These are phyloP conservation scores for Mucor circinelloides DNA, from an alignment of 371 early-diverging fungal species.

Conservation along the genomic window DNA sequence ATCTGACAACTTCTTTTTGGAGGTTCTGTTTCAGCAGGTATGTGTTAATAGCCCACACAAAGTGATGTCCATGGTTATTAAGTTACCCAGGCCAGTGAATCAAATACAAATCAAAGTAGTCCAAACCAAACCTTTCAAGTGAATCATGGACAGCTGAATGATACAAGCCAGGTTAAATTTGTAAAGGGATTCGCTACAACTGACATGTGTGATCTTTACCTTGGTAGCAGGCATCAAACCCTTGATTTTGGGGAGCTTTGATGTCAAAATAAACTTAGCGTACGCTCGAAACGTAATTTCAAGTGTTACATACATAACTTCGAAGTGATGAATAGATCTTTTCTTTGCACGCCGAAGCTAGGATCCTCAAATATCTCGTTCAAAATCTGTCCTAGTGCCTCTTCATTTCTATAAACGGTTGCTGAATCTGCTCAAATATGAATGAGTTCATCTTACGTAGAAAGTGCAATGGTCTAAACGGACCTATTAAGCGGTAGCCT, in stretches of 20 bases:
- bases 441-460: background rate
- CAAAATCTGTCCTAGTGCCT: slow-evolving; percentile 72
- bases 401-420: slow-evolving; percentile 87
- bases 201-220: slow-evolving; percentile 32
- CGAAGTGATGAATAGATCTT: slow-evolving; percentile 92
- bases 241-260: slow-evolving; percentile 81
- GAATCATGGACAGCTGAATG: slow-evolving; percentile 54
- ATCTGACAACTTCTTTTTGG: slow-evolving; percentile 38
- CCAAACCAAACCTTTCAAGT: slow-evolving; percentile 62
- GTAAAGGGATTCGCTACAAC: background rate
- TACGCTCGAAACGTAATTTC: background rate
- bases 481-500: slow-evolving; percentile 79
- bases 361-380: slow-evolving; percentile 60
- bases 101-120: slow-evolving; percentile 82
- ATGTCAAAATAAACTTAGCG: background rate
- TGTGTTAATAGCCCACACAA: background rate
- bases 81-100: slow-evolving; percentile 66
- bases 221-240: slow-evolving; percentile 65
- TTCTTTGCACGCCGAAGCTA: slow-evolving; percentile 61
- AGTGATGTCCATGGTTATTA: background rate
- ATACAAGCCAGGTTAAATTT: background rate
- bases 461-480: background rate
- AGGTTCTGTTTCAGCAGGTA: slow-evolving; percentile 19
- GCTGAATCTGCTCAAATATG: slow-evolving; percentile 60
- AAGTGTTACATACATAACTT: slow-evolving; percentile 72